Conservation (phyloP, 345 rosid genomes). For the Euphorbia tirucalli region DNA sequence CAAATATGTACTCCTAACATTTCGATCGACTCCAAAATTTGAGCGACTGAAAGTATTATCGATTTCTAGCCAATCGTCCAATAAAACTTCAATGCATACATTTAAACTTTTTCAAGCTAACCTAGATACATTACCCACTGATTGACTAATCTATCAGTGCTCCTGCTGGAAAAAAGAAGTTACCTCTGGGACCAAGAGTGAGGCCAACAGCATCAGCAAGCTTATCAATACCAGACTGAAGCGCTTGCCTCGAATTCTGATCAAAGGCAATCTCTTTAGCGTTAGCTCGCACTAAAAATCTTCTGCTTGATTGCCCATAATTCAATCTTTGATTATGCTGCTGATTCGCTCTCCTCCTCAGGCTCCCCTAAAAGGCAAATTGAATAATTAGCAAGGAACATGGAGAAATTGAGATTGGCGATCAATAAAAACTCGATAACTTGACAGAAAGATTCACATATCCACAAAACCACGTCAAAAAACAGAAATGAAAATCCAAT, state of each 20-base stretch:
- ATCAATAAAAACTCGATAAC: background rate
- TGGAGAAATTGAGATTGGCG: background rate
- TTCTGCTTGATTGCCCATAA: slow-evolving; percentile 42
- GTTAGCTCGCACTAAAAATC: slow-evolving; percentile 65
- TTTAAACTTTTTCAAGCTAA: background rate
- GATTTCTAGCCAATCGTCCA: background rate
- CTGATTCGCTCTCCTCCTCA: slow-evolving; percentile 47
- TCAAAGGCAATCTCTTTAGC: slow-evolving; percentile 93
- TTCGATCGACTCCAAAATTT: background rate
- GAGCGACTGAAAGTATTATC: background rate
- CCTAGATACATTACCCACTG: background rate
- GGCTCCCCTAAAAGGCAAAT: slow-evolving; percentile 13
- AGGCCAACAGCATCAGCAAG: slow-evolving; percentile 92
- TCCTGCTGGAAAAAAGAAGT: background rate
- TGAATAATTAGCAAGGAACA: background rate
- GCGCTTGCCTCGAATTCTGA: slow-evolving; percentile 72
- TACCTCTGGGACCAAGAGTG: slow-evolving; percentile 98
- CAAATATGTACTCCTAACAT: background rate
- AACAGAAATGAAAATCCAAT: too few species aligned
- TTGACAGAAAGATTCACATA: background rate
- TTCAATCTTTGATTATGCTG: slow-evolving; percentile 52
- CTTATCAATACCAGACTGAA: slow-evolving; percentile 92
- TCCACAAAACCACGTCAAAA: background rate
- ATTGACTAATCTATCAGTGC: background rate
- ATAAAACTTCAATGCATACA: background rate